Conservation (phyloP, 2,329 filamentous ascomycete genomes). For the Alternaria atra region DNA sequence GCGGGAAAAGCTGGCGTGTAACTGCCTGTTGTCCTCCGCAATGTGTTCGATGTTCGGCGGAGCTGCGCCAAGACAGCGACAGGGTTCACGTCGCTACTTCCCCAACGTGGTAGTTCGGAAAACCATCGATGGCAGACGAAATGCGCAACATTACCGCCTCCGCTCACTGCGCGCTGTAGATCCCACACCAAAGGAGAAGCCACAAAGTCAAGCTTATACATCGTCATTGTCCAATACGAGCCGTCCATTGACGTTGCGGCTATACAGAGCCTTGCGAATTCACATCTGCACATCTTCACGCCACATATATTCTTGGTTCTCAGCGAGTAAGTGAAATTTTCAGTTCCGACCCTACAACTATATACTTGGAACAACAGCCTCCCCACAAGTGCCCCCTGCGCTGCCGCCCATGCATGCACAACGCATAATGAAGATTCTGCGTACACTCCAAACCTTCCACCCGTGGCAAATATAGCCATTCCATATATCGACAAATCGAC, state of each 20-base stretch:
- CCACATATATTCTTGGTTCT: neutral
- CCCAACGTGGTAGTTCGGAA: conserved; percentile 29
- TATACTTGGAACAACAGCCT: conserved; percentile 40
- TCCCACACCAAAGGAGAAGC: neutral
- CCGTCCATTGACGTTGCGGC: neutral
- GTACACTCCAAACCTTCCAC: conserved; percentile 28
- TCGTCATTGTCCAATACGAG: neutral
- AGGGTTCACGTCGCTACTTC: conserved; percentile 37
- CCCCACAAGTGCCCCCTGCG: conserved; percentile 38
- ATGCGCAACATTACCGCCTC: conserved; percentile 32
- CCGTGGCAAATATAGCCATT: conserved; percentile 22
- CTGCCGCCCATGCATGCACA: conserved; percentile 23
- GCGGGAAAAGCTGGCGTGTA: conserved; percentile 2
- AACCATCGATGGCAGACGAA: conserved; percentile 32
- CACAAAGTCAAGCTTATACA: neutral
- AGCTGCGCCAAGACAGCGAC: conserved; percentile 38
- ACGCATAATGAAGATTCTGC: conserved; percentile 35
- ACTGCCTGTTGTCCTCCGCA: conserved; percentile 19
- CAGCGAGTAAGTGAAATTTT: conserved; percentile 28
- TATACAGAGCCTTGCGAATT: neutral
- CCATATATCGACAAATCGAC: conserved; percentile 28
- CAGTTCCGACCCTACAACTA: conserved; percentile 40
- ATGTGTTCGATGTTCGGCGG: conserved; percentile 38
- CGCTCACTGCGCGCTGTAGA: conserved; percentile 8
- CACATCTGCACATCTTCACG: neutral